These are phyloP conservation scores for Acacia concinna DNA, from an alignment of 331 rosid species.

Conservation along the genomic window DNA sequence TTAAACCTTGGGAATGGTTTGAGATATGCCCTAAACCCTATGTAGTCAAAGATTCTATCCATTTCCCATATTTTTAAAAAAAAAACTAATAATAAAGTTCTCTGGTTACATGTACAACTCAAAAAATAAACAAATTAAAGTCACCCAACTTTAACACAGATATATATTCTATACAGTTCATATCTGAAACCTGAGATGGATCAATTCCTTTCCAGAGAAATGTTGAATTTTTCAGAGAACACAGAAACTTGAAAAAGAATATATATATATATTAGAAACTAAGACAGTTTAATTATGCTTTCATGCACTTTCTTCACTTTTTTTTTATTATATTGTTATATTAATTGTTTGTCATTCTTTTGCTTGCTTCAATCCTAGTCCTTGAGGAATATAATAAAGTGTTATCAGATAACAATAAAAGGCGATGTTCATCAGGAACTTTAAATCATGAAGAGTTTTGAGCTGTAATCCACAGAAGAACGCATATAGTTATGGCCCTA, in stretches of 20 bases:
- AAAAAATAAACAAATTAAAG: not conserved
- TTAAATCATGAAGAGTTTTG: conserved; percentile 1
- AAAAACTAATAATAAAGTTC: not conserved
- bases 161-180: not conserved
- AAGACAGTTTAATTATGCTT: not conserved
- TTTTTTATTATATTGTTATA: not conserved
- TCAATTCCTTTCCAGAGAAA: not conserved
- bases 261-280: not conserved
- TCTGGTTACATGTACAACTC: not conserved
- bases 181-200: not conserved
- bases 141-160: not conserved
- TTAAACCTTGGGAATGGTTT: conserved; percentile 16
- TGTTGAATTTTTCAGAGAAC: not conserved
- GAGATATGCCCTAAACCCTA: conserved; percentile 13
- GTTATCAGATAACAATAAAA: not conserved
- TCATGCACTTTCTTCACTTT: not conserved
- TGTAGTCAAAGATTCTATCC: conserved; percentile 28
- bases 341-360: not conserved
- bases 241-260: not conserved
- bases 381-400: not conserved
- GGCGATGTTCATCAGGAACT: not conserved
- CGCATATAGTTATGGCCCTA: not conserved
- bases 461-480: conserved; percentile 12
- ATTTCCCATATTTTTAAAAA: not conserved
- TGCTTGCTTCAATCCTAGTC: not conserved